These are phyloP conservation scores for Nakazawaea populi DNA, from an alignment of 805 yeast genomes.

Conservation along the genomic window DNA sequence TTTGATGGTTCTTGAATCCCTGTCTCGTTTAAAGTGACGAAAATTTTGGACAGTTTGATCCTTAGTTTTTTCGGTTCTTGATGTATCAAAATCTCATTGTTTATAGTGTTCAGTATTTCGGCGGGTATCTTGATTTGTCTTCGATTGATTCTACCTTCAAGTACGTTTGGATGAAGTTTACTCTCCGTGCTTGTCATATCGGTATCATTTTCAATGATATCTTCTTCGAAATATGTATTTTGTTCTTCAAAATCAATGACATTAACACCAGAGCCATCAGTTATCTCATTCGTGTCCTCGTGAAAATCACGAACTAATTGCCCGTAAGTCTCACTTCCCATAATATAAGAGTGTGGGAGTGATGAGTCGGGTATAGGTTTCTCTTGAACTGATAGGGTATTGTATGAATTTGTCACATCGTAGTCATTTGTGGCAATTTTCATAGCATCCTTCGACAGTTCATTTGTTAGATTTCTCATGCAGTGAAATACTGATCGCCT, in stretches of 20 bases:
- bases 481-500: not conserved
- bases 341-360: constrained; percentile 28
- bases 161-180: constrained; percentile 52
- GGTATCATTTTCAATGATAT: not conserved
- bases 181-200: constrained; percentile 44
- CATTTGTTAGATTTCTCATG: not conserved
- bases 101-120: constrained; percentile 49
- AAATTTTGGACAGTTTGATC: constrained; percentile 40
- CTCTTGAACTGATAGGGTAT: constrained; percentile 16
- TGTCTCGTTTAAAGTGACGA: constrained; percentile 36
- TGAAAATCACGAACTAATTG: constrained; percentile 32
- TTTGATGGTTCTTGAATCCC: constrained; percentile 41
- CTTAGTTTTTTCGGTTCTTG: constrained; percentile 61
- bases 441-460: not conserved
- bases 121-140: constrained; percentile 50
- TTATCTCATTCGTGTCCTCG: constrained; percentile 25
- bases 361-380: constrained; percentile 16
- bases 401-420: constrained; percentile 12
- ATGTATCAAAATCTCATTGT: constrained; percentile 55
- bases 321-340: constrained; percentile 35
- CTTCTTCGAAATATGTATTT: not conserved
- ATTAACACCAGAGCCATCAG: constrained; percentile 8
- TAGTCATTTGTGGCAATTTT: constrained; percentile 19
- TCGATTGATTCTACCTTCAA: constrained; percentile 49
- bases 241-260: constrained; percentile 8